Evolutionary conservation across 208 protist species (phyloP).

Genomic region (Trypanosoma theileri): DNA sequence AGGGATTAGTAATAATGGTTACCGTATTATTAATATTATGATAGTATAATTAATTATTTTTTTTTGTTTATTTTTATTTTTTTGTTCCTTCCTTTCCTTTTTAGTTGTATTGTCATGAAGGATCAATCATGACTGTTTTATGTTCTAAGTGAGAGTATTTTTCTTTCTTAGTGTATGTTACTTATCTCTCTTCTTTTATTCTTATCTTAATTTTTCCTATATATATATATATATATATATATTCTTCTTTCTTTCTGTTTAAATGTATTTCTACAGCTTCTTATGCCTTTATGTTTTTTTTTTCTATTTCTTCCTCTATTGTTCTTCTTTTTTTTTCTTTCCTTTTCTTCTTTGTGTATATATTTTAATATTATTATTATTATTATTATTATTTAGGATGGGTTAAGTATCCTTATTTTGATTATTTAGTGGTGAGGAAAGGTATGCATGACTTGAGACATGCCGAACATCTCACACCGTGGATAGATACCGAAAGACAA

Average conservation of each 20-base stretch:
- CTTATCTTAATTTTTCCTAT: not conserved
- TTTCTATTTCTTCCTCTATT: not conserved
- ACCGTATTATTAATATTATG: too few species aligned
- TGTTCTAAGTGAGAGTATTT: not conserved
- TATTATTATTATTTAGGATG: not conserved
- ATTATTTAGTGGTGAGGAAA: not conserved
- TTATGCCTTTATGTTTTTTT: not conserved
- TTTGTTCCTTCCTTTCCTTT: not conserved
- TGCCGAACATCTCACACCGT: not conserved
- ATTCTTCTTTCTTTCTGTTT: too few species aligned
- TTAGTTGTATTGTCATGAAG: too few species aligned
- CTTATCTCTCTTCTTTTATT: not conserved
- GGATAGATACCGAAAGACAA: not conserved
- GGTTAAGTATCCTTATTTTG: not conserved
- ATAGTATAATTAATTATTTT: too few species aligned
- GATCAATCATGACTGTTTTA: not conserved
- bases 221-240: not conserved
- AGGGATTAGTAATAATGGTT: too few species aligned
- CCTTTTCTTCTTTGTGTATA: not conserved
- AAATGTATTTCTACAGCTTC: not conserved
- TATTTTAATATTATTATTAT: constrained; percentile 1
- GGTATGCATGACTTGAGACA: constrained; percentile 2
- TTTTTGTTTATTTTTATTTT: too few species aligned
- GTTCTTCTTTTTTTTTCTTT: not conserved
- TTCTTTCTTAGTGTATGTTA: too few species aligned